Evolutionary conservation across 768 basidiomycete species (phyloP), one percentile per base, ranked within the genome.

Genomic region (Pleurotus salmoneostramineus): DNA sequence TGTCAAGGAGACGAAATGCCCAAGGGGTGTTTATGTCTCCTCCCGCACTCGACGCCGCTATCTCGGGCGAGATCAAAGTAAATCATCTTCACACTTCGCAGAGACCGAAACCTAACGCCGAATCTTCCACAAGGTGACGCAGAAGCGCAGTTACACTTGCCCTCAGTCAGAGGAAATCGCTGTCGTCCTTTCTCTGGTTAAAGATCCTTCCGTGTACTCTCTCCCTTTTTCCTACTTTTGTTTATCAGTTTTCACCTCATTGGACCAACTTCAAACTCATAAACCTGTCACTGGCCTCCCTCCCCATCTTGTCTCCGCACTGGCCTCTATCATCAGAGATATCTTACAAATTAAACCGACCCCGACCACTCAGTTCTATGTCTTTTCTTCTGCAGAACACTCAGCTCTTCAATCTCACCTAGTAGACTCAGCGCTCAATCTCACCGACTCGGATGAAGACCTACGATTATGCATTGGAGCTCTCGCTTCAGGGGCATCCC

Each of bases 401-500:
- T 56, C 62, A 14, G 67, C 72, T 7, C 65, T 82, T 31, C 76
- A 80, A 61, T 61, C 66, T 3, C 74, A 77, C 52, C 69, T 82
- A 35, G 74, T 79, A 44, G 65, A 76, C 40, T 63, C 71, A 11
- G 79, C 79, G 12, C 68, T 81, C 5, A 69, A 67, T 1, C 69
- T 74, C 8, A 57, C 64, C 14, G 62, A 68, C 4, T 61, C 63
- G 40, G 63, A 61, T 8, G 63, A 65, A 3, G 74, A 77, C 47
- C 68, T 79, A 31, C 77, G 77, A 4, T 56, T 77, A 4, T 80
- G 79, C 58, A 75, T 82, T n/a, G 78, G 77, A n/a, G 74, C 79
- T 17, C 71, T 82, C 6, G 71, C 75, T 5, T 76, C 81, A 61
- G 80, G 80, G 0, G 77, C 77, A 1, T 72, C 78, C 0, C 70